Base-by-base conservation (phyloP, 495 filamentous ascomycete genomes). In the Apiosordaria backusii region DNA sequence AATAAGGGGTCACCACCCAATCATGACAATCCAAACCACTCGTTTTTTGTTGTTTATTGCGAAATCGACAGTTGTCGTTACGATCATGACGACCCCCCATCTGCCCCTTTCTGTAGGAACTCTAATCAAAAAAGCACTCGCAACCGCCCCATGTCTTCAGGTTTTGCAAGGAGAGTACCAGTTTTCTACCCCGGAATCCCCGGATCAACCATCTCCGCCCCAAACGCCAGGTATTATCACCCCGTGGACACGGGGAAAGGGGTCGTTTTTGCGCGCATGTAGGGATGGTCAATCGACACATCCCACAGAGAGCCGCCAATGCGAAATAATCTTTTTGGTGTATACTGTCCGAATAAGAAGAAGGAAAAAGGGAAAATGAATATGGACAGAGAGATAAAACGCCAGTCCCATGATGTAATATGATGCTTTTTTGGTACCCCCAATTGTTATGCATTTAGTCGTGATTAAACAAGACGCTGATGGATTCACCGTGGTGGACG, bases 401-500 rank as follows among this genome's bases (percentile, higher is more conserved):
- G 68, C 70, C 70, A 67, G 2, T 53, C 24, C 54, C 21, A 60
- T 70, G 64, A 65, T 64, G 35, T 62, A 53, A 57, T 60, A 69
- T 59, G 57, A 67, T 71, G 60, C 57, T 71, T 64, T 64, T 57
- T 57, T 23, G 50, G 58, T 61, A 50, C 63, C 64, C 67, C 71
- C 61, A 45, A 26, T 50, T 50, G 19, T 61, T 57, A 68, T 68
- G 67, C 60, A 65, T 67, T 82, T 83, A 89, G 77, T 96, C 91
- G 71, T 95, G 92, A 80, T 95, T 92, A 79, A 99, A 97, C 62
- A 99, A 86, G 62, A 95, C 92, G 76, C 93, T 97, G 79, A 99
- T 97, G 71, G 92, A 97, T 81, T 99, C 95, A 65, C 95, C 95
- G 79, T 98, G 93, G 78, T 98, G 95, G 61, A 99, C 96, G 55